A percentile compares a stretch with the other conserved stretches of the same genome.
These are phyloP conservation scores for Trichoderma sp. DNA, from an alignment of 2,329 filamentous ascomycete species.

Conservation along the genomic window DNA sequence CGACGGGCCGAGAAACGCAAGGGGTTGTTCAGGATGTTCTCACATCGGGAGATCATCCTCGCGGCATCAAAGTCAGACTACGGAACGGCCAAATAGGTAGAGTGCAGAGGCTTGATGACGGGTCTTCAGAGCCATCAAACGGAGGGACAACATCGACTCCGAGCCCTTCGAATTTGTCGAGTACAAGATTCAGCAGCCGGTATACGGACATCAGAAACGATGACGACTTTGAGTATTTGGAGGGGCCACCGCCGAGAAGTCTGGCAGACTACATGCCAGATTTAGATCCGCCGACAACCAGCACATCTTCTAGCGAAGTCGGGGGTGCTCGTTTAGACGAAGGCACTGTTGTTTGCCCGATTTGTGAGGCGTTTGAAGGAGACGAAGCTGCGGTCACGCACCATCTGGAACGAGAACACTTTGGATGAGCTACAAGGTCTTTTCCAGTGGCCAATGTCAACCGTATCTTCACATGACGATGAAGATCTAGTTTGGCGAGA, in stretches of 20 bases:
- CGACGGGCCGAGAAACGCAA: conserved; percentile 68
- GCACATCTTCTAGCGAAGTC: neutral
- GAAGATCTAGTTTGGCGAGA: neutral
- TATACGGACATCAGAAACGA: conserved; percentile 40
- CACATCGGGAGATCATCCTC: conserved; percentile 72
- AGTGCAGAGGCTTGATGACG: conserved; percentile 62
- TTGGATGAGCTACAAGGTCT: conserved; percentile 22
- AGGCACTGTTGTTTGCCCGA: conserved; percentile 54
- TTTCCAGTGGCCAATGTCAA: neutral
- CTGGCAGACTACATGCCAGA: conserved; percentile 50
- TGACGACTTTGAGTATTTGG: conserved; percentile 36
- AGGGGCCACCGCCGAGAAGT: conserved; percentile 43
- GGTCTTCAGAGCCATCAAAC: conserved; percentile 3
- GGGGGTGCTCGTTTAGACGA: neutral
- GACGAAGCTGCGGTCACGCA: conserved; percentile 68
- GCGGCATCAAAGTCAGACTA: conserved; percentile 77
- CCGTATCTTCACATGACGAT: neutral
- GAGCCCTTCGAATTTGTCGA: neutral
- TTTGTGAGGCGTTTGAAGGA: conserved; percentile 66
- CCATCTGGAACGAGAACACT: conserved; percentile 55
- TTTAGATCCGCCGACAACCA: neutral
- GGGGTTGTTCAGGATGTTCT: conserved; percentile 68
- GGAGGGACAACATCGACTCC: neutral
- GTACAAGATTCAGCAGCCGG: conserved; percentile 32
- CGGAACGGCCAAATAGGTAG: conserved; percentile 70